These are phyloP conservation scores for Claviceps sorghi DNA, from an alignment of 2,329 filamentous ascomycete genomes.

Conservation along the genomic window DNA sequence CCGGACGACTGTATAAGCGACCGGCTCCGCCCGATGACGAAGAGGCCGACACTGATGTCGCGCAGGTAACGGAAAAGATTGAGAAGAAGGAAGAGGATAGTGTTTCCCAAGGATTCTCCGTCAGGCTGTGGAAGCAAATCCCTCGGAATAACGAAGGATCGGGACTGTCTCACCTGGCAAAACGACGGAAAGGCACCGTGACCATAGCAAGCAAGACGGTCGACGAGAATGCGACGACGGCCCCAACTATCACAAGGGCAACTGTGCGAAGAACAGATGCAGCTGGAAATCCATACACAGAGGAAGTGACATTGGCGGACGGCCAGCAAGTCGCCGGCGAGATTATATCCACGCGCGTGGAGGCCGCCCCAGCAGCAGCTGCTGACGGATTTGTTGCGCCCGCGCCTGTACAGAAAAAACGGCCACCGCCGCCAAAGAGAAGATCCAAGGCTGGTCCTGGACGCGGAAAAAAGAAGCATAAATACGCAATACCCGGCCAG, in stretches of 20 bases:
- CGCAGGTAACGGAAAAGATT: constrained; percentile 29
- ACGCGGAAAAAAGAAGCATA: constrained; percentile 67
- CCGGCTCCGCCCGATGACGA: constrained; percentile 48
- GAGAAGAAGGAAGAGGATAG: constrained; percentile 53
- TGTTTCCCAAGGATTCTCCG: constrained; percentile 35
- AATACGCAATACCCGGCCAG: constrained; percentile 27
- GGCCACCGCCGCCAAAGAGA: constrained; percentile 63
- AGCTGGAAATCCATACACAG: constrained; percentile 67
- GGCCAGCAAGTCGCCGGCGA: constrained; percentile 72
- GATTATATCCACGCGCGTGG: constrained; percentile 48
- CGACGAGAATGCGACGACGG: constrained; percentile 25
- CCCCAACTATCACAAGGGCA: constrained; percentile 55
- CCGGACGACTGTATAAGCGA: constrained; percentile 61
- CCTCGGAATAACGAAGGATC: constrained; percentile 41
- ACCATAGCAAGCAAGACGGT: constrained; percentile 39
- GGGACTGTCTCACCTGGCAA: constrained; percentile 41
- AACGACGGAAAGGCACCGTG: constrained; percentile 46
- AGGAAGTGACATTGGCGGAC: constrained; percentile 68
- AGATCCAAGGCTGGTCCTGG: constrained; percentile 65
- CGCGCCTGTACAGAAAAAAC: constrained; percentile 35
- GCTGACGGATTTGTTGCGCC: constrained; percentile 34
- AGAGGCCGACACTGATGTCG: constrained; percentile 34
- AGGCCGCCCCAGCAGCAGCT: constrained; percentile 41
- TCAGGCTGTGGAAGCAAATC: constrained; percentile 48
- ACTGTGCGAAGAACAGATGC: constrained; percentile 68